phyloP scores from a whole-genome alignment of 306 rosid genomes.

The Boehmeria nivea region DNA sequence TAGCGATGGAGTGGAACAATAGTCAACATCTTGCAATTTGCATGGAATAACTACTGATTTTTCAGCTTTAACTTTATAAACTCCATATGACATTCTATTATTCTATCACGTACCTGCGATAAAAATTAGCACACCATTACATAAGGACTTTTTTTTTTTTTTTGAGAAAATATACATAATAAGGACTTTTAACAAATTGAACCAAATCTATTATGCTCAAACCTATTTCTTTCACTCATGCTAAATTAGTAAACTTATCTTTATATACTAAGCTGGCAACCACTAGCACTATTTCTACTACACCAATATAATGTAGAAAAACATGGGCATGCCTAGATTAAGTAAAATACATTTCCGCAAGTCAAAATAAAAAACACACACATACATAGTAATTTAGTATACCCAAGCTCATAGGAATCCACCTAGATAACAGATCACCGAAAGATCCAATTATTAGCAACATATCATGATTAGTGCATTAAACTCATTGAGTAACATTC shows the following conservation, averaged over 20 bases:
- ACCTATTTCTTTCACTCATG: too few species aligned
- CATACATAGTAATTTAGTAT: too few species aligned
- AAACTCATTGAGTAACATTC: slow-evolving; percentile 9
- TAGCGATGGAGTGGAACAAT: too few species aligned
- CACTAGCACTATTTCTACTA: not conserved
- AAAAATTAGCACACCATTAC: not conserved
- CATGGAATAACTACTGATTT: too few species aligned
- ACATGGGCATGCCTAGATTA: not conserved
- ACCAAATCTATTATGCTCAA: too few species aligned
- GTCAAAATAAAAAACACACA: slow-evolving; percentile 14
- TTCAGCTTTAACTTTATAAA: too few species aligned
- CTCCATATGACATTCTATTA: too few species aligned
- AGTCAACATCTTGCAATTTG: too few species aligned
- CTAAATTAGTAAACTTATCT: not conserved
- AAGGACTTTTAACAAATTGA: too few species aligned
- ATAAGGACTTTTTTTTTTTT: not conserved
- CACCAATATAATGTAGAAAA: not conserved
- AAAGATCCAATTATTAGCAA: slow-evolving; percentile 11
- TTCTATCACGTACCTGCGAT: too few species aligned
- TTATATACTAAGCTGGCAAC: not conserved
- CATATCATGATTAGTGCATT: slow-evolving; percentile 2
- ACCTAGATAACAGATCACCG: not conserved
- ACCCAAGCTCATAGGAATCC: too few species aligned
- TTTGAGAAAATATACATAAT: too few species aligned
- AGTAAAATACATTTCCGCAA: slow-evolving; percentile 2